Conservation (phyloP, 306 rosid species). For the Vigna reflexopilosa region DNA sequence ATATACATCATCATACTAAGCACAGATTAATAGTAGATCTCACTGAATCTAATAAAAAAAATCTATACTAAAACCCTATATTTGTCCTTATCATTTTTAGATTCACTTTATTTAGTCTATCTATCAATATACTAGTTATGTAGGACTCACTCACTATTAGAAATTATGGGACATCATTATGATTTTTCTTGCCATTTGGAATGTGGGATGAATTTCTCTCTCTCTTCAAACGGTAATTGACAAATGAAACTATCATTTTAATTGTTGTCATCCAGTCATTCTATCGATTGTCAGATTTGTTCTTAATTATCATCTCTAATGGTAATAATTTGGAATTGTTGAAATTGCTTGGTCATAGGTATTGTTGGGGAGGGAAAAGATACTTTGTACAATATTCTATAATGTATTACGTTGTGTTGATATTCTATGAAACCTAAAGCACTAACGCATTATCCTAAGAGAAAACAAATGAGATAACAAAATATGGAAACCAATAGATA, state of each 20-base stretch:
- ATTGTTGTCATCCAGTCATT: background rate
- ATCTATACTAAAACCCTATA: slow-evolving; percentile 6
- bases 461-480: background rate
- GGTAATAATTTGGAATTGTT: background rate
- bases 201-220: background rate
- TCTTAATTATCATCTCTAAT: background rate
- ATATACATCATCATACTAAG: slow-evolving; percentile 19
- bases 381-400: background rate
- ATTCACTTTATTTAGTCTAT: slow-evolving; percentile 4
- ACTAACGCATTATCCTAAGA: background rate
- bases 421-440: background rate
- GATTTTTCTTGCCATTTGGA: slow-evolving; percentile 9
- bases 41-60: slow-evolving; percentile 22
- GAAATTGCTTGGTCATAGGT: background rate
- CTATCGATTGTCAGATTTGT: background rate
- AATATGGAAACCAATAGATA: background rate
- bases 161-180: background rate
- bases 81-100: background rate
- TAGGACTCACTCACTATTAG: background rate
- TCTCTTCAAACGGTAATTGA: background rate
- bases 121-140: background rate
- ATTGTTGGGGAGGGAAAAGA: background rate
- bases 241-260: background rate
- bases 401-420: background rate
- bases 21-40: slow-evolving; percentile 32